A percentile compares a stretch with the other conserved stretches of the same genome.
These are phyloP conservation scores for Flaveria floridana DNA, from an alignment of 140 eudicot species.

Conservation along the genomic window DNA sequence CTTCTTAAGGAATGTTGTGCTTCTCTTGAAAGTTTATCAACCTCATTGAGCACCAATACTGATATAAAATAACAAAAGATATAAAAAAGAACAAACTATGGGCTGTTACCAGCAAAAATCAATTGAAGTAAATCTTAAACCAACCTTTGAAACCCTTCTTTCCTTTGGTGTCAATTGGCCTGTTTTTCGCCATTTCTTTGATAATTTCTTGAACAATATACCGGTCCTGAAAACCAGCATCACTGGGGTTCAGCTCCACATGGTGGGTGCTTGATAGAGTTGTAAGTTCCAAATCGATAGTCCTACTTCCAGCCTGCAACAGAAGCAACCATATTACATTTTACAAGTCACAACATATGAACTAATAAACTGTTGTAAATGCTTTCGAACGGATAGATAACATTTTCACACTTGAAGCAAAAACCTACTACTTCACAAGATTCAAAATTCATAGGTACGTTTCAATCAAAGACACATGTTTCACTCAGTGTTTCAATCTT, in stretches of 20 bases:
- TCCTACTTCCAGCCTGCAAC: constrained; percentile 81
- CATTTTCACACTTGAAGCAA: no score
- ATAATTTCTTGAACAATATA: constrained; percentile 92
- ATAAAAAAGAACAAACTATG: neutral
- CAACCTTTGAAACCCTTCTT: constrained; percentile 88
- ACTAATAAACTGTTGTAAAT: neutral
- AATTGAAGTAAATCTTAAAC: neutral
- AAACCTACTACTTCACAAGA: neutral
- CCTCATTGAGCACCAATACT: constrained; percentile 94
- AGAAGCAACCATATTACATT: neutral
- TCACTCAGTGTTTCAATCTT: neutral
- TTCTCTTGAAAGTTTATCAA: constrained; percentile 94
- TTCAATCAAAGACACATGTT: neutral
- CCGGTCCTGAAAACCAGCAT: constrained; percentile 93
- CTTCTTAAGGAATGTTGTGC: constrained; percentile 93
- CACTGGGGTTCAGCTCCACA: constrained; percentile 88
- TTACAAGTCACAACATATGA: neutral
- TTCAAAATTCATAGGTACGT: neutral
- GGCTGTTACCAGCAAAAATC: constrained; percentile 3
- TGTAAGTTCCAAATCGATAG: constrained; percentile 83
- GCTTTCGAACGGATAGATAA: neutral
- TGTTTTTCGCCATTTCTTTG: constrained; percentile 93
- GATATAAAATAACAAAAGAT: constrained; percentile 34
- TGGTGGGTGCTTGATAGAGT: constrained; percentile 85
- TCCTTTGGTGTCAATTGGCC: constrained; percentile 89